phyloP scores from a whole-genome alignment of 208 protist genomes.

The Trypanosoma avium region DNA sequence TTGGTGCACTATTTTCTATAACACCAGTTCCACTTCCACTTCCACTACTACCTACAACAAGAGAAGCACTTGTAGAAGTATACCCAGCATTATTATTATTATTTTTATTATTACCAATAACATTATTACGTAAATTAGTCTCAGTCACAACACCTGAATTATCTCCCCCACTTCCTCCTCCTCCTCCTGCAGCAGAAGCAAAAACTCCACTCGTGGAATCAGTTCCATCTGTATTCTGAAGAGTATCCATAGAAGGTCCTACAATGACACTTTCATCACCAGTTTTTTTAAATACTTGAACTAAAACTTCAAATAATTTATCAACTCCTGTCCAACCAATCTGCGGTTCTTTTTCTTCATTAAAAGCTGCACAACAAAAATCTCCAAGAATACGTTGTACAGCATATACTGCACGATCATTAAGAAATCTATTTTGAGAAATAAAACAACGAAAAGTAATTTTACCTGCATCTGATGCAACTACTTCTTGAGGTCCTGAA shows the following conservation, averaged over 20 bases:
- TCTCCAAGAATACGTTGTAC: constrained; percentile 47
- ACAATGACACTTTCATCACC: constrained; percentile 22
- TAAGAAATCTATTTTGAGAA: constrained; percentile 51
- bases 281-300: constrained; percentile 24
- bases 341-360: constrained; percentile 30
- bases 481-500: constrained; percentile 13
- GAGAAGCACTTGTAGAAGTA: neutral
- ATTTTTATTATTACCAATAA: neutral
- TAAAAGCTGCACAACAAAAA: constrained; percentile 50
- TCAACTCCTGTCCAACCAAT: constrained; percentile 57
- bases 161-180: neutral
- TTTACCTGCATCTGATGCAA: constrained; percentile 1
- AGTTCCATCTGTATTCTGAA: constrained; percentile 17
- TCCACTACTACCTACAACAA: neutral
- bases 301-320: constrained; percentile 52
- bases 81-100: neutral
- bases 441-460: constrained; percentile 26
- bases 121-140: constrained; percentile 2
- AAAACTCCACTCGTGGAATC: constrained; percentile 5
- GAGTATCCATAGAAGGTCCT: constrained; percentile 6
- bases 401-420: constrained; percentile 40
- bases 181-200: neutral
- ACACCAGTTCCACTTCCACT: neutral
- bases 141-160: neutral
- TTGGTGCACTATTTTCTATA: constrained; percentile 1